Conservation (phyloP, 1,284 basidiomycete genomes). For the Hemileia vastatrix region DNA sequence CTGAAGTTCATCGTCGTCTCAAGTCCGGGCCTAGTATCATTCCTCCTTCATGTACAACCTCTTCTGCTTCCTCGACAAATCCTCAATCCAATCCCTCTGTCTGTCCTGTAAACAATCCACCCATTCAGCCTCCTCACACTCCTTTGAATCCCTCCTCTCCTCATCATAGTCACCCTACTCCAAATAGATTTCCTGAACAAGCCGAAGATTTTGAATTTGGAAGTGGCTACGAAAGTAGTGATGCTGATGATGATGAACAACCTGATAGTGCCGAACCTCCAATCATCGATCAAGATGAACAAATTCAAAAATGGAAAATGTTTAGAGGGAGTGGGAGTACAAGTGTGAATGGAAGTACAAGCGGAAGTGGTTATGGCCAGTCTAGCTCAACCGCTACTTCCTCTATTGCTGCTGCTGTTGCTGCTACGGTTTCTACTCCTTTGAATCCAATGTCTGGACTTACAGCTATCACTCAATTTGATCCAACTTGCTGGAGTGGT, state of each 20-base stretch:
- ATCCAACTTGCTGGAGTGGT: too few relatives aligned
- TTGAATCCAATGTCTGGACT: too few relatives aligned
- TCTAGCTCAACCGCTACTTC: neutral
- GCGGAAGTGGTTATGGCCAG: neutral
- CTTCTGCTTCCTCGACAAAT: neutral
- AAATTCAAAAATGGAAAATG: slow-evolving; percentile 18
- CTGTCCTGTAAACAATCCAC: too few relatives aligned
- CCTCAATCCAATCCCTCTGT: slow-evolving; percentile 3
- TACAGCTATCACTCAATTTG: too few relatives aligned
- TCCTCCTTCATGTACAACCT: slow-evolving; percentile 1
- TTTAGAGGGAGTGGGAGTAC: slow-evolving; percentile 10
- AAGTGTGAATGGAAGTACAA: neutral
- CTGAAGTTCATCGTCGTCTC: slow-evolving; percentile 11
- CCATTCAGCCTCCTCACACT: slow-evolving; percentile 10
- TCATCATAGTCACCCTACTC: neutral
- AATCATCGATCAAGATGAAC: neutral
- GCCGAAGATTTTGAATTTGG: neutral
- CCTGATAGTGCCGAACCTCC: neutral
- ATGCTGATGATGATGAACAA: slow-evolving; percentile 5
- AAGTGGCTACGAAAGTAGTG: slow-evolving; percentile 1
- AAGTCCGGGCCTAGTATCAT: slow-evolving; percentile 9
- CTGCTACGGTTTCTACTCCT: neutral
- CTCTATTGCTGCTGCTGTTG: neutral
- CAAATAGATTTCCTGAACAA: slow-evolving; percentile 17
- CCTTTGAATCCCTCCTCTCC: neutral